phyloP scores from a whole-genome alignment of 163 green algal species.

The Scenedesmus sp. region DNA sequence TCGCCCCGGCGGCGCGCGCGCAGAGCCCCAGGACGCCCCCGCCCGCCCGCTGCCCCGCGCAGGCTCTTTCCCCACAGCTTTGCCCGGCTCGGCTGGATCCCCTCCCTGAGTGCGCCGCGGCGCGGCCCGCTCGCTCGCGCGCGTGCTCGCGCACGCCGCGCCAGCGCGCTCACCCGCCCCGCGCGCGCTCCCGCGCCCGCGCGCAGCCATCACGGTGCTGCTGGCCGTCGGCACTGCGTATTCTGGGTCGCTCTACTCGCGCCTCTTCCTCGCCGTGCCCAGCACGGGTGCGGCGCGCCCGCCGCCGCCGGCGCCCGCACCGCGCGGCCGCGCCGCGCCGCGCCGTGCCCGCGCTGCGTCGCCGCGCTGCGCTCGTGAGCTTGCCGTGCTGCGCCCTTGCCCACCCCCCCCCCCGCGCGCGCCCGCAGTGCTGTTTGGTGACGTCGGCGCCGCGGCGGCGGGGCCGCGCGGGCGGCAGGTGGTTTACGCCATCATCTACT shows the following conservation, averaged over 20 bases:
- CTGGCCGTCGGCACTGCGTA: conserved; percentile 53
- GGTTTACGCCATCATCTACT: conserved; percentile 62
- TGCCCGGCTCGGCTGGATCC: conserved; percentile 51
- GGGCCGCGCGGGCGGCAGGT: conserved; percentile 49
- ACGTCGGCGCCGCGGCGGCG: conserved; percentile 60
- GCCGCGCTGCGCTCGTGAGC: no score
- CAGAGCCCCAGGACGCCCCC: no score
- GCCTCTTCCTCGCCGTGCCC: conserved; percentile 49
- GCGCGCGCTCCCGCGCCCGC: neutral
- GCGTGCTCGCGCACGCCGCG: neutral
- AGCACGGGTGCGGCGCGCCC: conserved; percentile 25
- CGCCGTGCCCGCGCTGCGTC: no score
- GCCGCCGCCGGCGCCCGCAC: neutral
- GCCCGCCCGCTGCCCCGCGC: no score
- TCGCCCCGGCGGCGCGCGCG: no score
- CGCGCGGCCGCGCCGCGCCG: no score
- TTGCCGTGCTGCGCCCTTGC: no score
- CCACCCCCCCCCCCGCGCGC: neutral
- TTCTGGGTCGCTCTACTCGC: conserved; percentile 54
- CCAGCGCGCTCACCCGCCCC: neutral
- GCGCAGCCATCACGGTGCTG: conserved; percentile 23
- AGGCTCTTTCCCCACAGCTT: conserved; percentile 58
- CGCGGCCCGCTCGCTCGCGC: neutral
- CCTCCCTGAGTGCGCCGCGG: conserved; percentile 7
- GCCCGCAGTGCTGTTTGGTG: conserved; percentile 61